Evolutionary conservation across 2,329 filamentous ascomycete species (phyloP), one percentile per base, ranked within the genome.

Genomic region (Hirsutella thompsonii): DNA sequence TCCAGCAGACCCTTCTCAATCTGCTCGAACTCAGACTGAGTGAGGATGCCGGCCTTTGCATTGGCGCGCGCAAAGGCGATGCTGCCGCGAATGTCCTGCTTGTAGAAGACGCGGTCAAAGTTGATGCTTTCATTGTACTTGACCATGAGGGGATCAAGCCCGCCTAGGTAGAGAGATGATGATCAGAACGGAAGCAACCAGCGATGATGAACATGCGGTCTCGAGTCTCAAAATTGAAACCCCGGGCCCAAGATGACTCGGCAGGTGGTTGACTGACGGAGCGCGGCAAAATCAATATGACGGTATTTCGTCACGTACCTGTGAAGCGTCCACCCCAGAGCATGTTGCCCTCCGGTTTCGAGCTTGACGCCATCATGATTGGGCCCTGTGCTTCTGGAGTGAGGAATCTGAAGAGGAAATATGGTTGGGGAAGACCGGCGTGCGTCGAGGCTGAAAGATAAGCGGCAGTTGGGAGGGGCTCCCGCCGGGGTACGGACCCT

Each of bases 31-130:
- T 93, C 86, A 43, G 76, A 72, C 23, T 72, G 55, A 21, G 77
- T 81, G 38, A 94, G 70, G 55, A 92, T 87, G 50, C 81, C 80
- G 38, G 70, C 71, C 58, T 85, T 84, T 49, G 69, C 68, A 63
- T 93, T 93, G 44, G 85, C 85, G 43, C 83, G 72, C 41, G 86
- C 86, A 57, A 84, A 93, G 11, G 86, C 85, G 49, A 93, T 83
- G 44, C 74, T 81, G 49, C 86, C 87, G 10, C 74, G 72, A 52
- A 93, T 88, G 53, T 93, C 86, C 58, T 92, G 76, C 45, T 78
- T 77, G 66, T 86, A 85, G 52, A 94, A 79, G 40, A 72, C 69
- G 49, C 79, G 77, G 62, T 94, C 87, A 62, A 83, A 89, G 57
- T 76, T 77, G 51, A 94, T 81, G 41, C 76, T 82, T 53, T 81